These are phyloP conservation scores for Vaccinium darrowii DNA, from an alignment of 148 eudicot species.

Conservation along the genomic window DNA sequence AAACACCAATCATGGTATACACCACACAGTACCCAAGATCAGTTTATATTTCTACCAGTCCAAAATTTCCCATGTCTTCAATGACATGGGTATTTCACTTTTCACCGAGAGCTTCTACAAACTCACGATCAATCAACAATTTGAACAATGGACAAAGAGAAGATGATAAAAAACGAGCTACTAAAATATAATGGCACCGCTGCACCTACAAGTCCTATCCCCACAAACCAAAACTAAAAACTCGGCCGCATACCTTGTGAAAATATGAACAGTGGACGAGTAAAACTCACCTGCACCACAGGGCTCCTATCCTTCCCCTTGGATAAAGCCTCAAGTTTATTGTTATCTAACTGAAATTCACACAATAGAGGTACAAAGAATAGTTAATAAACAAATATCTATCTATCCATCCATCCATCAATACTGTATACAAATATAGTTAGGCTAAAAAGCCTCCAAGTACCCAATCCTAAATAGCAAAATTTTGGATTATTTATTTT, in stretches of 20 bases:
- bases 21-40: neutral
- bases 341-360: constrained; percentile 71
- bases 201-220: neutral
- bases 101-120: neutral
- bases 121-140: neutral
- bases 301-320: constrained; percentile 71
- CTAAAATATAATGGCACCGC: neutral
- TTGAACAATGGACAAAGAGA: neutral
- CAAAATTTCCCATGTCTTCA: neutral
- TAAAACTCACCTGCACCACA: constrained; percentile 62
- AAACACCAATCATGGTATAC: neutral
- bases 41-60: neutral
- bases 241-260: neutral
- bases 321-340: constrained; percentile 56
- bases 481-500: no score
- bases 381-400: neutral
- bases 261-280: neutral
- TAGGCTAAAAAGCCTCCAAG: no score
- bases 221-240: neutral
- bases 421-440: no score
- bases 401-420: neutral
- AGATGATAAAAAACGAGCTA: neutral
- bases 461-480: no score
- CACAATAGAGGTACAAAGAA: neutral
- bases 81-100: neutral